phyloP scores from a whole-genome alignment of 306 rosid genomes.

The Vigna angularis region DNA sequence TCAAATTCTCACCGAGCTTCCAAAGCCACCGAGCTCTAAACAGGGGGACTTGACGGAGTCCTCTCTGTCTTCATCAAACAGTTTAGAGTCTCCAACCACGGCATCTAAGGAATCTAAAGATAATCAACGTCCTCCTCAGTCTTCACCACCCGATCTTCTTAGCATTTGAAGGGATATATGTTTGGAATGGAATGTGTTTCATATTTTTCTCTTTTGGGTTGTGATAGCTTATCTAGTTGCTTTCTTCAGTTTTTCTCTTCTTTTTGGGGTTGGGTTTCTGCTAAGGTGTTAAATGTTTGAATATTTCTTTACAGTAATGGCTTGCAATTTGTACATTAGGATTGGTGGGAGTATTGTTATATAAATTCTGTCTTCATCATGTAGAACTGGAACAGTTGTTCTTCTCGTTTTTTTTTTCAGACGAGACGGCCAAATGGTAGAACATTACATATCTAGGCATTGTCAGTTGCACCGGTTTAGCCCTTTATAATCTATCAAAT shows the following conservation, averaged over 20 bases:
- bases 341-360: slow-evolving; percentile 58
- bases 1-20: slow-evolving; percentile 80
- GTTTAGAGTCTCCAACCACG: slow-evolving; percentile 58
- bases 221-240: slow-evolving; percentile 46
- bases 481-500: slow-evolving; percentile 68
- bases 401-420: slow-evolving; percentile 43
- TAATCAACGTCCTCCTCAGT: slow-evolving; percentile 54
- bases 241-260: slow-evolving; percentile 34
- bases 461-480: slow-evolving; percentile 63
- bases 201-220: slow-evolving; percentile 46
- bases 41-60: slow-evolving; percentile 60
- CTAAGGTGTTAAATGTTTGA: slow-evolving; percentile 52
- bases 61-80: slow-evolving; percentile 51
- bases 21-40: slow-evolving; percentile 67
- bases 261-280: slow-evolving; percentile 49
- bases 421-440: slow-evolving; percentile 95
- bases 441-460: slow-evolving; percentile 90
- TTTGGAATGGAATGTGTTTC: slow-evolving; percentile 45
- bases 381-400: slow-evolving; percentile 30
- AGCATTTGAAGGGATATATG: slow-evolving; percentile 67
- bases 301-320: slow-evolving; percentile 40
- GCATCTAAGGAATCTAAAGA: slow-evolving; percentile 58
- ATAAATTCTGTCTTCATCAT: slow-evolving; percentile 43
- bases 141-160: slow-evolving; percentile 87
- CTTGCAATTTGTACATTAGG: slow-evolving; percentile 70